Evolutionary conservation across 257 asterid species (phyloP), one percentile per base, ranked within the genome.

Genomic region (Voacanga thouarsii): DNA sequence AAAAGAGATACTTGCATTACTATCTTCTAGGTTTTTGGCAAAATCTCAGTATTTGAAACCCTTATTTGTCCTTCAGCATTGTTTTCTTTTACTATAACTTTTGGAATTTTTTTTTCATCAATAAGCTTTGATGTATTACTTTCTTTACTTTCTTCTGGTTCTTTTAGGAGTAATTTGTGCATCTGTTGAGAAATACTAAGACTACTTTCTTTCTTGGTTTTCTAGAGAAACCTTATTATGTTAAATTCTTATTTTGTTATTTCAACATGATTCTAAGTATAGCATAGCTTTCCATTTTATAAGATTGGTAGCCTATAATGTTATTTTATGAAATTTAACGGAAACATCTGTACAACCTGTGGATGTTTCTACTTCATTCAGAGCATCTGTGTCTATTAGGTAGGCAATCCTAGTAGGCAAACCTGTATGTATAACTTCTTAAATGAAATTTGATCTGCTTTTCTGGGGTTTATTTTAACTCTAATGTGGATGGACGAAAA

Each of bases 121-220:
- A 14, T 56, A n/a, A 51, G 15, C 43, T 75, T 60, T 12, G 19
- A 59, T 24, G 69, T 28, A 43, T 63, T 63, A 18, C 69, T 63
- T 60, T 26, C 68, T 61, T 63, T 63, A 18, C 69, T 63, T 60
- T 26, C 68, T 61, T 65, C 47, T 65, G 19, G 47, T 33, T 65
- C 71, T 65, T 65, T 65, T 47, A 65, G 24, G 71, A 67, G 30
- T n/a, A 19, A 43, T 43, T 4, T 9, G 30, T 8, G 19, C 21
- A 68, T 43, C 51, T 18, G 73, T 23, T 21, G 19, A 19, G 61
- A 55, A 55, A 21, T 55, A 53, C 59, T 53, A 18, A 53, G 16
- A 55, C 26, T 55, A 55, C 19, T 55, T 21, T 21, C 61, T 55
- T 55, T 55, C 26, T 41, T 19, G 30, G 41, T 41, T 68, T 41